Evolutionary conservation across 176 grass and related monocot genomes (phyloP).

Genomic region (Triticum dicoccoides): DNA sequence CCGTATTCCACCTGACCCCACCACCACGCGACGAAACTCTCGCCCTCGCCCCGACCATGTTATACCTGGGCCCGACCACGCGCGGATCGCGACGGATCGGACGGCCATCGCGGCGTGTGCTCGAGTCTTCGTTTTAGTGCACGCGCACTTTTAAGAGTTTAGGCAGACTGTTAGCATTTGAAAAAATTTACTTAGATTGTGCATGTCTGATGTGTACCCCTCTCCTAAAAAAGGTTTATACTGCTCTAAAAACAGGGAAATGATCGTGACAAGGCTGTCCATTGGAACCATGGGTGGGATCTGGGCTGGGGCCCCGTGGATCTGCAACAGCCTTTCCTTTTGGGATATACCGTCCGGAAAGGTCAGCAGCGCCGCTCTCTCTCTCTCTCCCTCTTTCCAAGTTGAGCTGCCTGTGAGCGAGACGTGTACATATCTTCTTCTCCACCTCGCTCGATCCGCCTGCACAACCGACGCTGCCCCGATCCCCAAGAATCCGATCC

Average conservation of each 20-base stretch:
- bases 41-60: too few relatives aligned
- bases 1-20: too few relatives aligned
- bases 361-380: background rate
- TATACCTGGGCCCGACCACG: too few relatives aligned
- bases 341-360: background rate
- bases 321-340: background rate
- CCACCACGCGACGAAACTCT: too few relatives aligned
- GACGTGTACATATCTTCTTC: background rate
- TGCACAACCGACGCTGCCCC: background rate
- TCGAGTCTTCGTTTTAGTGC: too few relatives aligned
- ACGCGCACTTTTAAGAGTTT: too few relatives aligned
- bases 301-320: background rate
- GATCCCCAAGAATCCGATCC: background rate
- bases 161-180: too few relatives aligned
- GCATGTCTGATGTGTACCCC: too few relatives aligned
- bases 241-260: background rate
- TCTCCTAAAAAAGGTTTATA: background rate
- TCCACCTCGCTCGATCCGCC: background rate
- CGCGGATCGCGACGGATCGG: too few relatives aligned
- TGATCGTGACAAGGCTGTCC: background rate
- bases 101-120: too few relatives aligned
- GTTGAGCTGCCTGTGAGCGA: background rate
- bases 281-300: background rate
- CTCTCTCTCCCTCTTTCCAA: background rate
- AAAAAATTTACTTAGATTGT: too few relatives aligned